Percentiles rank a stretch among this genome's conserved stretches.
Conservation (phyloP, 306 rosid species). For the Fragaria nilgerrensis region DNA sequence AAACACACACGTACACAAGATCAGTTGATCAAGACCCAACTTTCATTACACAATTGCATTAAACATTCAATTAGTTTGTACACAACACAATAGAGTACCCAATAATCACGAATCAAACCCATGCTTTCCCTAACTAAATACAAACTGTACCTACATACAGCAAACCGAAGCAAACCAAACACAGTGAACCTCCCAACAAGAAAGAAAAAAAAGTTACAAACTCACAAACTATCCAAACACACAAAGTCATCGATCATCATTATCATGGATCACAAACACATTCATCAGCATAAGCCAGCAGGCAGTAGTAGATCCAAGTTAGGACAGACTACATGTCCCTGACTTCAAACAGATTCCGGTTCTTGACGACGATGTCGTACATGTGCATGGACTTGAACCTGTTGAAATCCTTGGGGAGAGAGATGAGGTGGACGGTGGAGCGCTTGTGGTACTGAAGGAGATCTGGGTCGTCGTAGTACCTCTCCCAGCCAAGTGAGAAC, state of each 20-base stretch:
- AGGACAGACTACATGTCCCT: slow-evolving; percentile 47
- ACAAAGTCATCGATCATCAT: background rate
- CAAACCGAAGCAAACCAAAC: background rate
- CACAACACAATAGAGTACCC: background rate
- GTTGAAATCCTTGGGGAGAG: slow-evolving; percentile 78
- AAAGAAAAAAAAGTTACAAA: background rate
- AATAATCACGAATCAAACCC: background rate
- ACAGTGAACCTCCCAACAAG: background rate
- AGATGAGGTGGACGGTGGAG: slow-evolving; percentile 77
- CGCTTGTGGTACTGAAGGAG: slow-evolving; percentile 83
- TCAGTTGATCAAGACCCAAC: background rate
- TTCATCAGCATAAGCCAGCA: background rate
- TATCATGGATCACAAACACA: background rate
- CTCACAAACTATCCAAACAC: slow-evolving; percentile 1
- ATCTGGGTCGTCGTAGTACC: slow-evolving; percentile 87
- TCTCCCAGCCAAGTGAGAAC: slow-evolving; percentile 71
- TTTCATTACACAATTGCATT: background rate
- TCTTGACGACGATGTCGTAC: slow-evolving; percentile 94
- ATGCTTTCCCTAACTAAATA: background rate
- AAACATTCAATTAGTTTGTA: background rate
- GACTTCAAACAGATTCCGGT: slow-evolving; percentile 72
- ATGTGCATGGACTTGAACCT: slow-evolving; percentile 87
- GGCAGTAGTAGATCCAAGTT: background rate
- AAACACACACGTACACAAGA: background rate
- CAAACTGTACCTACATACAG: background rate